Evolutionary conservation across 2,329 filamentous ascomycete species (phyloP).

Genomic region (Zymoseptoria pseudotritici): DNA sequence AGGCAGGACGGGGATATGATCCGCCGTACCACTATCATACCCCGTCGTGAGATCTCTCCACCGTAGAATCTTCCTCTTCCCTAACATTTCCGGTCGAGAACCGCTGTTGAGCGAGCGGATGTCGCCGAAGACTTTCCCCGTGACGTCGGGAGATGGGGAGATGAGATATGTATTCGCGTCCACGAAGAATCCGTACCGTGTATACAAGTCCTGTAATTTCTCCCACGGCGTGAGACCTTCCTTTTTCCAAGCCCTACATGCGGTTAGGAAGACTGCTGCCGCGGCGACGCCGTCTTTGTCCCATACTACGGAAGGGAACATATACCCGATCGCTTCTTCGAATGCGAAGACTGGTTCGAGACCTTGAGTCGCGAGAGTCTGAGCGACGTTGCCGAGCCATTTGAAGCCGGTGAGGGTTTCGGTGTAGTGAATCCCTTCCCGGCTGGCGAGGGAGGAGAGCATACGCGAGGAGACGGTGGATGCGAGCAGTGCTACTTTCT

Average conservation of each 20-base stretch:
- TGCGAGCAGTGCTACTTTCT: constrained; percentile 49
- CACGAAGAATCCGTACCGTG: constrained; percentile 53
- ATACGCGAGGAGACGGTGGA: constrained; percentile 59
- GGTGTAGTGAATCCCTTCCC: constrained; percentile 49
- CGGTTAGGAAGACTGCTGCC: constrained; percentile 52
- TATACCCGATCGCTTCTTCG: constrained; percentile 61
- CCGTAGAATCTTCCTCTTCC: constrained; percentile 45
- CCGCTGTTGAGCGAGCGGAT: constrained; percentile 39
- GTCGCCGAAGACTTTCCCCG: constrained; percentile 46
- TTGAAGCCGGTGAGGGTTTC: constrained; percentile 62
- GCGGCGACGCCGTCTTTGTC: constrained; percentile 60
- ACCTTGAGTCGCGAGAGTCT: constrained; percentile 43
- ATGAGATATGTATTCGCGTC: constrained; percentile 58
- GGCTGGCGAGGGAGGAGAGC: constrained; percentile 49
- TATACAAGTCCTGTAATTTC: constrained; percentile 52
- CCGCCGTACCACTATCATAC: constrained; percentile 48
- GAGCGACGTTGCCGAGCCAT: constrained; percentile 57
- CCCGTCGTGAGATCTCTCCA: constrained; percentile 58
- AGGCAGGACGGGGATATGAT: constrained; percentile 49
- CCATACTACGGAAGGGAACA: constrained; percentile 55
- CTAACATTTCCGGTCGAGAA: constrained; percentile 32
- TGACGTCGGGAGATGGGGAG: constrained; percentile 48
- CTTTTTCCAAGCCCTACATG: constrained; percentile 44
- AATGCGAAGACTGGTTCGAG: constrained; percentile 52
- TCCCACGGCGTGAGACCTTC: constrained; percentile 50